Evolutionary conservation across 805 yeast genomes (phyloP), one percentile per base, ranked within the genome.

Genomic region (Candida ovalis): DNA sequence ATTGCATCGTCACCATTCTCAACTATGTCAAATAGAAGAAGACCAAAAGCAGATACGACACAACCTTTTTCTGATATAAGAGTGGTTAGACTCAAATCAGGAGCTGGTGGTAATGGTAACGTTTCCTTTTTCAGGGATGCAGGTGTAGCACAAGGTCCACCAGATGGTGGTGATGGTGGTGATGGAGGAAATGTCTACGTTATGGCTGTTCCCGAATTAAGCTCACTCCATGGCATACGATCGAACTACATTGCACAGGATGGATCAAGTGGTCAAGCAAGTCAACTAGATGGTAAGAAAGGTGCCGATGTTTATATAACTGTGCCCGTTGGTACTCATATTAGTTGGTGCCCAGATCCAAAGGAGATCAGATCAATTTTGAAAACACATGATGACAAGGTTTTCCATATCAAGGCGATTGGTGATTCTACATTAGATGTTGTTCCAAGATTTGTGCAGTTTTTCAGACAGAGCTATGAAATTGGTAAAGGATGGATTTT

Each of bases 81-180:
- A 49, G 75, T 88, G 7, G 74, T 92, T 9, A 79, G 78, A 47
- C 70, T 89, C 8, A 63, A 69, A 3, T 81, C 96, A 24, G 99
- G 99, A 0, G 73, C 70, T 37, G 99, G 99, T 19, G 99, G 99
- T 1, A 75, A 84, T 62, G 99, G 99, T 6, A 74, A 79, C 28
- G 84, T 89, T 0, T 86, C 97, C 0, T 94, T 94, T 66, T 77
- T 84, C 50, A 73, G 97, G 54, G 98, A 89, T 56, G 87, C 96
- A 3, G 88, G 90, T 37, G 69, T 88, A 39, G 75, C 96, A 0
- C 75, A 77, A 18, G 99, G 99, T 0, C 98, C 99, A 0, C 96
- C 99, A 0, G 96, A 91, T 66, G 99, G 99, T n/a, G 99, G 99
- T 9, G 97, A 94, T 68, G 99, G 99, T 27, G 99, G 98, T 4